Conservation (phyloP, 2,329 filamentous ascomycete genomes). For the Chaetomiaceae sp. region DNA sequence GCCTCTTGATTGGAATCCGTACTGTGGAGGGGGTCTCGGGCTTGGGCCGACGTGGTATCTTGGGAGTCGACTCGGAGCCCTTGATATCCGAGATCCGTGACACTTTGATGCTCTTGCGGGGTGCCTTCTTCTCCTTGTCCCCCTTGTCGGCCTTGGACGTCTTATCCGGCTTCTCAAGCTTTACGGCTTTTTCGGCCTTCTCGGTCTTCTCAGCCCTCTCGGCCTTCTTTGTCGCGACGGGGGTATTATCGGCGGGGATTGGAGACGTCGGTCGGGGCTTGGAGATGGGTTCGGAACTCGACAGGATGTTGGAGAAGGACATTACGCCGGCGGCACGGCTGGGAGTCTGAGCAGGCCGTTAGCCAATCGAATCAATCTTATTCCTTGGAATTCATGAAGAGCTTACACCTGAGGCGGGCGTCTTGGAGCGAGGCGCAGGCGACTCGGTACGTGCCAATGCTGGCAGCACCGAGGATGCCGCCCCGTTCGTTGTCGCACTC, state of each 20-base stretch:
- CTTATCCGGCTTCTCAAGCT: too few relatives aligned
- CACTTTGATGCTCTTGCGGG: conserved; percentile 33
- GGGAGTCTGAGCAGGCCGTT: conserved; percentile 50
- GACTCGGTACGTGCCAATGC: conserved; percentile 38
- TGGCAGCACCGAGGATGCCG: conserved; percentile 30
- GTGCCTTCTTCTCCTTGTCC: conserved; percentile 35
- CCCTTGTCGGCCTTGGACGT: conserved; percentile 17
- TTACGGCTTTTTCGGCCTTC: conserved; percentile 25
- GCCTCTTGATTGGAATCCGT: conserved; percentile 51
- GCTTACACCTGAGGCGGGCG: conserved; percentile 35
- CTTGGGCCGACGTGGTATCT: conserved; percentile 46
- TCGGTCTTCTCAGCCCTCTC: conserved; percentile 27
- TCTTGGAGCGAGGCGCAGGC: conserved; percentile 36
- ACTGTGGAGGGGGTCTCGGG: conserved; percentile 41
- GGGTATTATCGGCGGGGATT: conserved; percentile 24
- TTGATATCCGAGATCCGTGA: conserved; percentile 49
- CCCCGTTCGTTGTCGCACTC: conserved; percentile 38
- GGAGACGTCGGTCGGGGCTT: conserved; percentile 36
- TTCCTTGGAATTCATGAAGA: not conserved
- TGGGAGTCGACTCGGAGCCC: conserved; percentile 43
- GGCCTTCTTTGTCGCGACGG: conserved; percentile 17
- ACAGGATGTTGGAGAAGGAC: conserved; percentile 94
- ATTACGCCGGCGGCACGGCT: conserved; percentile 78
- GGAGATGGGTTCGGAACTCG: conserved; percentile 64
- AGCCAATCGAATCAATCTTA: conserved; percentile 10